Percentiles rank a stretch among this genome's conserved stretches.
Conservation (phyloP, 805 yeast species). For the Metschnikowia cubensis region DNA sequence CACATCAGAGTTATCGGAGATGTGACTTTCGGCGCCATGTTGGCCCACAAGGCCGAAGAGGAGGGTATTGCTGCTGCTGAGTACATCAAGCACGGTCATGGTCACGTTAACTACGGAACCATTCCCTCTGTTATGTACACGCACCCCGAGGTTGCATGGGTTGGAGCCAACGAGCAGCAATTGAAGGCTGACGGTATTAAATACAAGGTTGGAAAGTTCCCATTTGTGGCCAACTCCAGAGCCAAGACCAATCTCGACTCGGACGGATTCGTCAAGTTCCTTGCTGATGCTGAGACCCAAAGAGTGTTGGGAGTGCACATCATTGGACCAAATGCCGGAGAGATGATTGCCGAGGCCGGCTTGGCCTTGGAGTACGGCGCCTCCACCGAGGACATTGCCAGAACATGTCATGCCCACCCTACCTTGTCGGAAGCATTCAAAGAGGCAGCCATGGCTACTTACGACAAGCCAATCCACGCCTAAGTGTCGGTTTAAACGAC, state of each 20-base stretch:
- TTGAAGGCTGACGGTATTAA: conserved; percentile 87
- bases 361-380: conserved; percentile 99
- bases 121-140: conserved; percentile 99
- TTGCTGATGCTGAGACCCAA: conserved; percentile 96
- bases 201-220: conserved; percentile 96
- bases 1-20: conserved; percentile 98
- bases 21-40: conserved; percentile 97
- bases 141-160: conserved; percentile 99
- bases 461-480: conserved; percentile 80
- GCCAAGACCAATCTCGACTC: conserved; percentile 97
- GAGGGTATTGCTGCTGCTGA: conserved; percentile 99
- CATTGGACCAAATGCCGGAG: conserved; percentile 98
- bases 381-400: conserved; percentile 93
- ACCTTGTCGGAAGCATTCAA: conserved; percentile 96
- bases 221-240: conserved; percentile 98
- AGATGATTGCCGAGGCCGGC: conserved; percentile 98
- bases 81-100: conserved; percentile 87
- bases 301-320: conserved; percentile 95
- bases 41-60: conserved; percentile 99
- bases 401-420: conserved; percentile 99
- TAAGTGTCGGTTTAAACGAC: not conserved
- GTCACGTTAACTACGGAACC: conserved; percentile 97
- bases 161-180: conserved; percentile 93
- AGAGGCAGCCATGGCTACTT: conserved; percentile 94
- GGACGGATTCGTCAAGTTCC: conserved; percentile 93